phyloP scores from a whole-genome alignment of 805 yeast genomes.

The Schwanniomyces yamadae region DNA sequence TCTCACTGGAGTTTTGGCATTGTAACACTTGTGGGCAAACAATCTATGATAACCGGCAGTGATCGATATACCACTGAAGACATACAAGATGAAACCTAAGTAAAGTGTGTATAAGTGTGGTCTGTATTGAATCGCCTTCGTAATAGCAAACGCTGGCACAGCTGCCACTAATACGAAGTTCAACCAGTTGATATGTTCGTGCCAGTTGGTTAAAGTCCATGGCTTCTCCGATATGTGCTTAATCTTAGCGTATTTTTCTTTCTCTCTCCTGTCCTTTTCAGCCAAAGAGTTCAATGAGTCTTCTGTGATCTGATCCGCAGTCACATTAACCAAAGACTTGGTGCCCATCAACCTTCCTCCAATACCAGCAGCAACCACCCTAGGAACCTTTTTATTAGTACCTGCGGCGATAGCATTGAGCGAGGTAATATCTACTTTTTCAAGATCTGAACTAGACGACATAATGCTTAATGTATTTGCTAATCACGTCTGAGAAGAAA shows the following conservation, averaged over 20 bases:
- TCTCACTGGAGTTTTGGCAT: slow-evolving; percentile 59
- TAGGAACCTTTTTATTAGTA: slow-evolving; percentile 62
- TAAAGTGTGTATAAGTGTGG: slow-evolving; percentile 52
- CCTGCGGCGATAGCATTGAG: slow-evolving; percentile 85
- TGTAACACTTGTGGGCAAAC: slow-evolving; percentile 74
- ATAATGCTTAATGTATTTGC: background rate
- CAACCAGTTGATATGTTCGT: slow-evolving; percentile 75
- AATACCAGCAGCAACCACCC: slow-evolving; percentile 75
- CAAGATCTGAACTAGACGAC: slow-evolving; percentile 12
- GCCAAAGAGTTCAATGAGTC: slow-evolving; percentile 46
- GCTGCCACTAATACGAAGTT: slow-evolving; percentile 63
- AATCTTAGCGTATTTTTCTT: slow-evolving; percentile 37
- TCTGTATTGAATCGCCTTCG: slow-evolving; percentile 44
- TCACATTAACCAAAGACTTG: slow-evolving; percentile 63
- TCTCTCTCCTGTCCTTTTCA: slow-evolving; percentile 39
- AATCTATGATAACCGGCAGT: slow-evolving; percentile 85
- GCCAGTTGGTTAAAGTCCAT: slow-evolving; percentile 73
- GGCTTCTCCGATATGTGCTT: slow-evolving; percentile 75
- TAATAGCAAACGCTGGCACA: slow-evolving; percentile 57
- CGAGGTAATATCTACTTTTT: slow-evolving; percentile 56
- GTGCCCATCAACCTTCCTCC: slow-evolving; percentile 84
- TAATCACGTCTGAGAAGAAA: background rate
- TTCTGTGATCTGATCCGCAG: slow-evolving; percentile 60
- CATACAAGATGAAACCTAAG: slow-evolving; percentile 54
- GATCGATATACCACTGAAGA: slow-evolving; percentile 67